Percentiles rank a stretch among this genome's conserved stretches.
These are phyloP conservation scores for Suhomyces kunorum DNA, from an alignment of 1,139 yeast species.

Conservation along the genomic window DNA sequence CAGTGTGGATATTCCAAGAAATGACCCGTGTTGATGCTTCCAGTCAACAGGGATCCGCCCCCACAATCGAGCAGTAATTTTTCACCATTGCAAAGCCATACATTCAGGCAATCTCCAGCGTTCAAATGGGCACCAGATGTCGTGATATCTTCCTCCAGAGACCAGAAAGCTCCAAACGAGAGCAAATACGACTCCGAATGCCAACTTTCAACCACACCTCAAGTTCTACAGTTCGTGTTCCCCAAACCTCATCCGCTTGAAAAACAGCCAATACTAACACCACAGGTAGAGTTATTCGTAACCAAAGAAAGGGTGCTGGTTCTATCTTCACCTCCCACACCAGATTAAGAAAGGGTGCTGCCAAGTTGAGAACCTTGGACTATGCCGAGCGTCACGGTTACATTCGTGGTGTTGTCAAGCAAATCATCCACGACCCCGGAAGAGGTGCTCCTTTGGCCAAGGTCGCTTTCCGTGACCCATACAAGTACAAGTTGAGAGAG, in stretches of 20 bases:
- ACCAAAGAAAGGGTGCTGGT: conserved; percentile 99
- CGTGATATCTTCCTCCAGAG: too few relatives aligned
- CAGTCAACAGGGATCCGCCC: not conserved
- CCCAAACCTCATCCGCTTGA: too few relatives aligned
- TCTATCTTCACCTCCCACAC: conserved; percentile 99
- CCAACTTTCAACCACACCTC: too few relatives aligned
- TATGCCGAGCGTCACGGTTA: conserved; percentile 99
- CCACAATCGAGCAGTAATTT: not conserved
- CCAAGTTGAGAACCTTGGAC: conserved; percentile 98
- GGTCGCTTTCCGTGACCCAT: conserved; percentile 99
- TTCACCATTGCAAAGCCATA: not conserved
- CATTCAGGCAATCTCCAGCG: too few relatives aligned
- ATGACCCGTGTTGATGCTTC: not conserved
- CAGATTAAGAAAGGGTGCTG: conserved; percentile 99
- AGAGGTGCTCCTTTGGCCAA: conserved; percentile 99
- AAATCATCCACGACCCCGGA: conserved; percentile 97
- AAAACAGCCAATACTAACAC: conserved; percentile 65
- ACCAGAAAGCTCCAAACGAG: too few relatives aligned
- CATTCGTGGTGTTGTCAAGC: conserved; percentile 98
- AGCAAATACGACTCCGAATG: too few relatives aligned
- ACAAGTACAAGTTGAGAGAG: conserved; percentile 96
- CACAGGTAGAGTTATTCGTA: conserved; percentile 99
- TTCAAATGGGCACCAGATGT: too few relatives aligned
- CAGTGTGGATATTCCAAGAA: not conserved
- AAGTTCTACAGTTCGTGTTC: too few relatives aligned